These are phyloP conservation scores for Austroboletus eburneus DNA, from an alignment of 768 basidiomycete genomes.

Conservation along the genomic window DNA sequence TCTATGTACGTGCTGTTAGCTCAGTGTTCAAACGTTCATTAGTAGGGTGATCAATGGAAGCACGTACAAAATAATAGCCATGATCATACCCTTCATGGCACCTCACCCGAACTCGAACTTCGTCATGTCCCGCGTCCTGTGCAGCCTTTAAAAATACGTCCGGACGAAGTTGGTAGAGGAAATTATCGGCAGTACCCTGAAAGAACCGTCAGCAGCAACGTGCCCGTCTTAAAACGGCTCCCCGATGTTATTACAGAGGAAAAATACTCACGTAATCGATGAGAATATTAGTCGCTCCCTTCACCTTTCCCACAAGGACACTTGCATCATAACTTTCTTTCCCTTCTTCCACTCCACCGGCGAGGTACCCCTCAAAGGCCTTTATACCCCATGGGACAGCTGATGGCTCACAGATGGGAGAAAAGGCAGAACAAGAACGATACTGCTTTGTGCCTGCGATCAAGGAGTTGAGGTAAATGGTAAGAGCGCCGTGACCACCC, in stretches of 20 bases:
- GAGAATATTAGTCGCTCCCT: constrained; percentile 69
- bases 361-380: constrained; percentile 83
- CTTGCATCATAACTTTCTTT: constrained; percentile 77
- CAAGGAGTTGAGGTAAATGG: constrained; percentile 75
- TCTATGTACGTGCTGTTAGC: constrained; percentile 38
- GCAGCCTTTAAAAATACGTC: constrained; percentile 84
- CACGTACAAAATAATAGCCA: constrained; percentile 78
- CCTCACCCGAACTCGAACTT: constrained; percentile 73
- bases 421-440: constrained; percentile 85
- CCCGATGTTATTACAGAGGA: neutral
- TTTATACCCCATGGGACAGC: constrained; percentile 89
- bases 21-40: neutral
- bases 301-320: constrained; percentile 62
- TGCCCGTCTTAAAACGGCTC: too few relatives aligned
- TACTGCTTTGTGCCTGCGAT: constrained; percentile 55
- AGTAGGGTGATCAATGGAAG: neutral
- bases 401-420: constrained; percentile 82
- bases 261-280: constrained; percentile 72
- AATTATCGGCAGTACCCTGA: constrained; percentile 78
- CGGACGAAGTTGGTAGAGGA: constrained; percentile 85
- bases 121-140: constrained; percentile 65
- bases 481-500: constrained; percentile 95
- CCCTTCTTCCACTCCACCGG: constrained; percentile 74
- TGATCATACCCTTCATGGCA: constrained; percentile 85
- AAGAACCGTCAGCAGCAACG: constrained; percentile 7